These are phyloP conservation scores for Telopea speciosissima DNA, from an alignment of 177 flowering plant genomes.

Conservation along the genomic window DNA sequence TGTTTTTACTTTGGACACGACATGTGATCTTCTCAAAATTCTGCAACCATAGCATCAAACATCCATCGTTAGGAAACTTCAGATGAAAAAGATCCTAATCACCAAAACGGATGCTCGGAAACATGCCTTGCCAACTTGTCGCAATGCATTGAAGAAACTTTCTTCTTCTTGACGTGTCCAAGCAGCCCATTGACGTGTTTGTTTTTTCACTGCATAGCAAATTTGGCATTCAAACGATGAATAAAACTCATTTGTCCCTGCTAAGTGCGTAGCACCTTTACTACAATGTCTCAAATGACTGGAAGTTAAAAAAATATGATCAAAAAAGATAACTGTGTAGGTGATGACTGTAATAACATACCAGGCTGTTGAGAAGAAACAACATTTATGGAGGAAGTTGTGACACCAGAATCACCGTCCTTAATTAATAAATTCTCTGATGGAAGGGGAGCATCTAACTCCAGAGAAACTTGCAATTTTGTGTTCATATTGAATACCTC, in stretches of 20 bases:
- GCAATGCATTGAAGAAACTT: slow-evolving; percentile 86
- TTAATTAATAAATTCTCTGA: slow-evolving; percentile 9
- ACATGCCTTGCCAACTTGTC: slow-evolving; percentile 97
- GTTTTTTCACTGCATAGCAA: slow-evolving; percentile 51
- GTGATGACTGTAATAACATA: slow-evolving; percentile 12
- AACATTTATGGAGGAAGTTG: slow-evolving; percentile 18
- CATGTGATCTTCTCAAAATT: slow-evolving; percentile 96
- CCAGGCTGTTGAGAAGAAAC: slow-evolving; percentile 48
- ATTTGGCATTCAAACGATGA: background rate
- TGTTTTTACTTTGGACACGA: slow-evolving; percentile 93
- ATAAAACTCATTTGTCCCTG: background rate
- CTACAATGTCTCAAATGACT: background rate
- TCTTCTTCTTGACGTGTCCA: slow-evolving; percentile 99
- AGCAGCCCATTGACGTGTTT: slow-evolving; percentile 99
- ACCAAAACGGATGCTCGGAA: slow-evolving; percentile 10
- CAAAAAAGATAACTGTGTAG: too few species aligned
- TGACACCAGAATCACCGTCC: slow-evolving; percentile 18
- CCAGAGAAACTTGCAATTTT: slow-evolving; percentile 12
- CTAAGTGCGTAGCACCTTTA: background rate
- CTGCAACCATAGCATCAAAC: slow-evolving; percentile 35
- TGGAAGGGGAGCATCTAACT: slow-evolving; percentile 12
- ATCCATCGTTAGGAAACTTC: slow-evolving; percentile 9
- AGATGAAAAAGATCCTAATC: background rate
- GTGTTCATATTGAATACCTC: slow-evolving; percentile 9
- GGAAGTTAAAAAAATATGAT: too few species aligned